A percentile compares a stretch with the other conserved stretches of the same genome.
Evolutionary conservation across 768 basidiomycete species (phyloP).

Genomic region (Psilocybe cyanescens): DNA sequence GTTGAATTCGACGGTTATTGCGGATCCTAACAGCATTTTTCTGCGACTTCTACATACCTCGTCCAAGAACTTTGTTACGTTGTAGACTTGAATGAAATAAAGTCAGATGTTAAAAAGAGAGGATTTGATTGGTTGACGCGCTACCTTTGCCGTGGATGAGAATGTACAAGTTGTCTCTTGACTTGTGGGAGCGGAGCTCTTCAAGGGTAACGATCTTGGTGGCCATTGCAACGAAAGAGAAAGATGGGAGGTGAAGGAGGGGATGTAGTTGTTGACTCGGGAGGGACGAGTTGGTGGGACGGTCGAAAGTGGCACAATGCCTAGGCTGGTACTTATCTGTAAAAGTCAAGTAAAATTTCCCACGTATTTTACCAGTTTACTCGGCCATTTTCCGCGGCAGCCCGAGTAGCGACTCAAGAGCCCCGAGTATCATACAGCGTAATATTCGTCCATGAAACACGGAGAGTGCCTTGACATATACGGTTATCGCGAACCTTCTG

Average conservation of each 20-base stretch:
- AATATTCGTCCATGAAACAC: background rate
- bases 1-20: background rate
- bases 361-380: slow-evolving; percentile 13
- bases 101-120: slow-evolving; percentile 35
- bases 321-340: slow-evolving; percentile 8
- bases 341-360: slow-evolving; percentile 19
- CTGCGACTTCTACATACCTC: slow-evolving; percentile 56
- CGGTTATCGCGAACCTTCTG: background rate
- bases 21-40: background rate
- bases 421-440: background rate
- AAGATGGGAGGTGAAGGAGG: slow-evolving; percentile 22
- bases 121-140: slow-evolving; percentile 37
- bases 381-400: slow-evolving; percentile 2
- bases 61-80: slow-evolving; percentile 92
- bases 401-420: background rate
- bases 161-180: slow-evolving; percentile 79
- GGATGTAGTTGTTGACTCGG: slow-evolving; percentile 29
- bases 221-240: slow-evolving; percentile 36
- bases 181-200: slow-evolving; percentile 77
- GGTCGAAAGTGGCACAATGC: slow-evolving; percentile 15
- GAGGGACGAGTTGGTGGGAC: slow-evolving; percentile 21
- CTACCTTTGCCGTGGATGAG: slow-evolving; percentile 86
- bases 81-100: slow-evolving; percentile 68
- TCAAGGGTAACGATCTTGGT: slow-evolving; percentile 67
- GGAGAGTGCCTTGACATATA: background rate